These are phyloP conservation scores for Bruguiera parviflora DNA, from an alignment of 345 rosid species.

Conservation along the genomic window DNA sequence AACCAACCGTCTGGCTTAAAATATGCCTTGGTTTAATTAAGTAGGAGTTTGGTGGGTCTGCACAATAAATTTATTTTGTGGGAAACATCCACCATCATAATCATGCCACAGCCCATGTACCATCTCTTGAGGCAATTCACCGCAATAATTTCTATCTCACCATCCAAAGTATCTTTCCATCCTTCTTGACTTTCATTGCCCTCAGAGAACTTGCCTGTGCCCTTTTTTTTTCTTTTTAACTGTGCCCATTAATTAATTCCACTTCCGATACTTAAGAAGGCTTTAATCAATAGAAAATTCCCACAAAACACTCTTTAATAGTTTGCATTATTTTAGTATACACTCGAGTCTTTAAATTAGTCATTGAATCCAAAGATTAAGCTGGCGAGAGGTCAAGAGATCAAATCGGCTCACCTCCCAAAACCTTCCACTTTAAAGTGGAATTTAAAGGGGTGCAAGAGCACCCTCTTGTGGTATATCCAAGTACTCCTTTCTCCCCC, in stretches of 20 bases:
- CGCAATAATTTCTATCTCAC: background rate
- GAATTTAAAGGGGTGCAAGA: no score
- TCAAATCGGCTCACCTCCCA: no score
- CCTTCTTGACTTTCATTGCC: constrained; percentile 17
- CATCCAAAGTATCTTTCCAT: constrained; percentile 23
- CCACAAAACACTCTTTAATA: background rate
- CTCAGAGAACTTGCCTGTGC: background rate
- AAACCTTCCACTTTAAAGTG: no score
- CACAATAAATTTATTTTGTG: constrained; percentile 30
- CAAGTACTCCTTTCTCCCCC: no score
- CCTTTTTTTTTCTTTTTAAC: background rate
- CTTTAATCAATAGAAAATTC: background rate
- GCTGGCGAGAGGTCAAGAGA: no score
- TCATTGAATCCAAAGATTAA: no score
- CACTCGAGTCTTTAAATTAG: background rate
- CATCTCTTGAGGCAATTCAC: background rate
- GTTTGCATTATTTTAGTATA: constrained; percentile 1
- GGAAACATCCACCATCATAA: constrained; percentile 29
- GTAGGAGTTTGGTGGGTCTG: constrained; percentile 32
- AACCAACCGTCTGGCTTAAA: background rate
- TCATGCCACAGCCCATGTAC: constrained; percentile 7
- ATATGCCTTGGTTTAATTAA: constrained; percentile 28
- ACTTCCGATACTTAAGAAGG: background rate
- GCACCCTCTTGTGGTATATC: no score
- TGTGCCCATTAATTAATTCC: constrained; percentile 3